Evolutionary conservation across 345 rosid genomes (phyloP).

Genomic region (Physaria fendleri): DNA sequence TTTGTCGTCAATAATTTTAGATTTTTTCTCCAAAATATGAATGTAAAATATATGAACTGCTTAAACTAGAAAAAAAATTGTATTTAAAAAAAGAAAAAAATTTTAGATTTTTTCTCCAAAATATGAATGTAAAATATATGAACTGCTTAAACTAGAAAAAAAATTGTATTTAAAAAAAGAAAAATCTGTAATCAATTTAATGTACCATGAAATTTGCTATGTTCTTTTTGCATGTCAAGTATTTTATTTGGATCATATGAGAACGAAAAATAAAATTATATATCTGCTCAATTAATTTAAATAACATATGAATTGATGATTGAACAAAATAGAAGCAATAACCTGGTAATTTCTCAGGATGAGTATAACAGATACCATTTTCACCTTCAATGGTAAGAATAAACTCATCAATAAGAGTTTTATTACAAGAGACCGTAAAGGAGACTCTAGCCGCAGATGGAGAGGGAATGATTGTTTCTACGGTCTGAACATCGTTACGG

Average conservation of each 20-base stretch:
- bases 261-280: background rate
- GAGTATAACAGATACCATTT: conserved; percentile 97
- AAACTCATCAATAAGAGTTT: conserved; percentile 70
- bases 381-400: conserved; percentile 91
- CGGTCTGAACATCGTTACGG: conserved; percentile 57
- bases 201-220: background rate
- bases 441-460: background rate
- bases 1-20: no score
- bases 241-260: background rate
- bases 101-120: no score
- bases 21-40: no score
- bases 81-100: no score
- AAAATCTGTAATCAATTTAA: background rate
- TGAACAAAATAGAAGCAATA: background rate
- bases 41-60: no score
- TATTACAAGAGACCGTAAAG: conserved; percentile 17
- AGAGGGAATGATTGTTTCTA: conserved; percentile 41
- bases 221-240: background rate
- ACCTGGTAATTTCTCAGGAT: conserved; percentile 97
- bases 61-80: no score
- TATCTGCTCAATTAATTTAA: background rate
- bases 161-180: no score
- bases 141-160: no score
- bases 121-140: no score
- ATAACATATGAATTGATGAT: background rate